Percentiles rank a stretch among this genome's conserved stretches.
These are phyloP conservation scores for Yamadazyma spencermartinsiae DNA, from an alignment of 1,139 yeast species.

Conservation along the genomic window DNA sequence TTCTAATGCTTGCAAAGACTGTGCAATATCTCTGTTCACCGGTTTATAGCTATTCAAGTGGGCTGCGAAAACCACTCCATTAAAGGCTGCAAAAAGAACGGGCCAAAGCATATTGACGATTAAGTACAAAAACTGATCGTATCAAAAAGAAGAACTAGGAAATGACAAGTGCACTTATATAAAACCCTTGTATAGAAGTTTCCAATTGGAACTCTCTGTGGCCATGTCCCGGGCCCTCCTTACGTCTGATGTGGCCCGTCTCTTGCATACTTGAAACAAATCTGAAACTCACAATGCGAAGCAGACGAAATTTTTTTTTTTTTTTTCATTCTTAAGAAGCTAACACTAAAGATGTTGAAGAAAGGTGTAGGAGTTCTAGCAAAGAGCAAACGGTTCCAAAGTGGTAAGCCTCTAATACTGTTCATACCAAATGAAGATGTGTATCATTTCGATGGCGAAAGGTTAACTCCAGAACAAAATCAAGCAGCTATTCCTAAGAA, in stretches of 20 bases:
- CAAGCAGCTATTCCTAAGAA: constrained; percentile 36
- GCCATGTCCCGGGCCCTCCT: too few relatives aligned
- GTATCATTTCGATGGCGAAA: constrained; percentile 35
- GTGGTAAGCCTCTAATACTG: constrained; percentile 19
- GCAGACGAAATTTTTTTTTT: not conserved
- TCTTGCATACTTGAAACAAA: too few relatives aligned
- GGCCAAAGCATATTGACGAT: not conserved
- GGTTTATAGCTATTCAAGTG: not conserved
- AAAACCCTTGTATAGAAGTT: too few relatives aligned
- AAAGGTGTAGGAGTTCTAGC: not conserved
- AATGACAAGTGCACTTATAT: too few relatives aligned
- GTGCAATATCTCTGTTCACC: not conserved
- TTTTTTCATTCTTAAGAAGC: not conserved
- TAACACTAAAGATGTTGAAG: not conserved
- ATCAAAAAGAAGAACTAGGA: too few relatives aligned
- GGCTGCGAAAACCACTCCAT: not conserved
- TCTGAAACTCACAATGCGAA: constrained; percentile 8
- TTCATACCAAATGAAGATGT: constrained; percentile 35
- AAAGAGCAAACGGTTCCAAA: constrained; percentile 6
- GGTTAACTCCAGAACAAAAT: constrained; percentile 30
- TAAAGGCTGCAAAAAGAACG: constrained; percentile 3
- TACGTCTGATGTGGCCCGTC: too few relatives aligned
- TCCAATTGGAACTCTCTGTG: too few relatives aligned
- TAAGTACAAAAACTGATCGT: too few relatives aligned
- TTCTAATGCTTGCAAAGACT: constrained; percentile 2